Conservation (phyloP, 768 basidiomycete genomes). For the Kwoniella mangroviensis region DNA sequence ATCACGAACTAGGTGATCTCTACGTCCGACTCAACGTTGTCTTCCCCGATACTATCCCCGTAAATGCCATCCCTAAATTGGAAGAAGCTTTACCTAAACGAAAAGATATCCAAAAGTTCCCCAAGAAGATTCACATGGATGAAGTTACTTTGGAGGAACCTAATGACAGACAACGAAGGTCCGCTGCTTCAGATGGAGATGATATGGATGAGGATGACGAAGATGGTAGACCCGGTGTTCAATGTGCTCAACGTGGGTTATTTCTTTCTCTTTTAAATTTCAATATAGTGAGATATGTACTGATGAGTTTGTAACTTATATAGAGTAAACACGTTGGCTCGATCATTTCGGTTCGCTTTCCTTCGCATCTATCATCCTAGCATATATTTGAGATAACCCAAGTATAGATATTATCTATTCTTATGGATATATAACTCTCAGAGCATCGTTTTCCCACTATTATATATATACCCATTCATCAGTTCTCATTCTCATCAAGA, state of each 20-base stretch:
- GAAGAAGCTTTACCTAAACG: slow-evolving; percentile 86
- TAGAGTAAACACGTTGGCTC: slow-evolving; percentile 13
- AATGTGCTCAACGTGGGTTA: slow-evolving; percentile 70
- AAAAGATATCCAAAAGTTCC: slow-evolving; percentile 67
- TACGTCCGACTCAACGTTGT: slow-evolving; percentile 82
- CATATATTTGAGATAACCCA: neutral
- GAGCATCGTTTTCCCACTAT: neutral
- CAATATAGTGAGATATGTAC: neutral
- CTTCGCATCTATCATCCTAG: neutral
- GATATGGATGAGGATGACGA: slow-evolving; percentile 79
- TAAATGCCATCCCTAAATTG: slow-evolving; percentile 69
- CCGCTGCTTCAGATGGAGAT: slow-evolving; percentile 67
- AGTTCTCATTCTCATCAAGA: neutral
- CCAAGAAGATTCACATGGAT: slow-evolving; percentile 73
- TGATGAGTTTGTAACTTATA: neutral
- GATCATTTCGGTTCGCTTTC: neutral
- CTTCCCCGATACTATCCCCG: slow-evolving; percentile 83
- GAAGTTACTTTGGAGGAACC: slow-evolving; percentile 82
- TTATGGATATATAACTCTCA: neutral
- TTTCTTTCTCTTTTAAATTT: neutral
- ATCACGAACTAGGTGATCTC: slow-evolving; percentile 94
- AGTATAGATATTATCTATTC: neutral
- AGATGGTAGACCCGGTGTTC: slow-evolving; percentile 87
- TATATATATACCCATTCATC: neutral
- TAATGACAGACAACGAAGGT: slow-evolving; percentile 68